Base-by-base conservation (phyloP, 1,284 basidiomycete species). In the Leccinum pachyderme region DNA sequence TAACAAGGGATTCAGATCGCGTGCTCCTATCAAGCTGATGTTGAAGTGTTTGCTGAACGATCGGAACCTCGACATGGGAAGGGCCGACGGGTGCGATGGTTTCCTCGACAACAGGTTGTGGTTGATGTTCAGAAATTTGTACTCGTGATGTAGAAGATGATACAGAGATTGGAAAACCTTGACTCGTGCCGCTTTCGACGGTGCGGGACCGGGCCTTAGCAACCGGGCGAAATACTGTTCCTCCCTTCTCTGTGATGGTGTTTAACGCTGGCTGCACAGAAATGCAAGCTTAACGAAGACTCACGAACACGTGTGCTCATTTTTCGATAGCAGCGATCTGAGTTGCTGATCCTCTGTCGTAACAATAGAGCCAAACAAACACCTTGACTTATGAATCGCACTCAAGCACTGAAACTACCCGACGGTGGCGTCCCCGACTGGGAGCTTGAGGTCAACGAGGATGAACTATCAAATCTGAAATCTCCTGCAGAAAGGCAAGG, bases 271-370 rank as follows among this genome's bases (percentile, higher is more conserved):
- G 48, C 39, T 37, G 12, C 47, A 31, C 15, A 53, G 33, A 35
- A 37, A 7, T 5, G 41, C n/a, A 53, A 52, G 5, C 37, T 22
- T 18, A 37, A 29, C 12, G 18, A 28, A 49, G 55, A 81, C 87
- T 80, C 66, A 90, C 88, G 87, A 70, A 90, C 87, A 68, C 88
- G 82, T 59, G 82, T 86, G 43, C 84, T 86, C 88, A 89, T 90
- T 37, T 52, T 52, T 46, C 24, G 37, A 52, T 37, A 46, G 31
- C 18, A 9, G 27, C 3, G 28, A 7, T n/a, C n/a, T n/a, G n/a
- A 37, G 35, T 7, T 37, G 8, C 35, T 37, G 35, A 37, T 37
- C n/a, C 1, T 18, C 18, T 18, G 18, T 37, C 7, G n/a, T 37
- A 0, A 63, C 63, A 64, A 66, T 61, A 72, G 59, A 47, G 43